phyloP scores from a whole-genome alignment of 2,329 filamentous ascomycete genomes.

The Thelonectria discophora region DNA sequence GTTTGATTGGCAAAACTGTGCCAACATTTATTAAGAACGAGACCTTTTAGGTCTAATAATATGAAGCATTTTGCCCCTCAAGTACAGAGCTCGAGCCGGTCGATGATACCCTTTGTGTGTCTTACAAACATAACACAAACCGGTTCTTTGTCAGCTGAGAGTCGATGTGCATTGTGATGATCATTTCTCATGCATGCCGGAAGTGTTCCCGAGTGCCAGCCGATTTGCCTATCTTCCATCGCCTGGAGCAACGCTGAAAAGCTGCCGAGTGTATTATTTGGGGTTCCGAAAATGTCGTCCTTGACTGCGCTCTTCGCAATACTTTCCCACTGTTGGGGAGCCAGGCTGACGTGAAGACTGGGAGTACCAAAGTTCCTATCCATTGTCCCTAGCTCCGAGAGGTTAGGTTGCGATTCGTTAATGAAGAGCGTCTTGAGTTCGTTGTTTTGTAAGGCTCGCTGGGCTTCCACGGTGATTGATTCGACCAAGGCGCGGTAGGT shows the following conservation, averaged over 20 bases:
- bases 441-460: constrained; percentile 25
- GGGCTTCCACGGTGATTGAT: constrained; percentile 34
- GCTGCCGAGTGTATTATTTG: not conserved
- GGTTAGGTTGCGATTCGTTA: constrained; percentile 15
- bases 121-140: constrained; percentile 38
- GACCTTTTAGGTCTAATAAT: too few relatives aligned
- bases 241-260: constrained; percentile 33
- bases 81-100: constrained; percentile 8
- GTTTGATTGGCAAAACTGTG: too few relatives aligned
- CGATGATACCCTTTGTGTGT: constrained; percentile 36
- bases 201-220: constrained; percentile 36
- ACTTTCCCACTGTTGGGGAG: constrained; percentile 30
- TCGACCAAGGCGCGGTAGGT: constrained; percentile 36
- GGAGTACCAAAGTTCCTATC: not conserved
- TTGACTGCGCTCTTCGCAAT: constrained; percentile 36
- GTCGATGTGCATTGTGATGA: constrained; percentile 20
- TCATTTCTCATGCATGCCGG: constrained; percentile 12
- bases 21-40: too few relatives aligned
- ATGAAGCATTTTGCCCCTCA: not conserved
- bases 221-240: constrained; percentile 38
- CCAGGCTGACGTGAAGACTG: constrained; percentile 27
- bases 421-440: constrained; percentile 32
- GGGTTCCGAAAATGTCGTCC: constrained; percentile 30
- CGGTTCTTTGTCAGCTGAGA: constrained; percentile 33
- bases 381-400: not conserved